A percentile compares a stretch with the other conserved stretches of the same genome.
These are phyloP conservation scores for Gossypium lobatum DNA, from an alignment of 441 rosid species.

Conservation along the genomic window DNA sequence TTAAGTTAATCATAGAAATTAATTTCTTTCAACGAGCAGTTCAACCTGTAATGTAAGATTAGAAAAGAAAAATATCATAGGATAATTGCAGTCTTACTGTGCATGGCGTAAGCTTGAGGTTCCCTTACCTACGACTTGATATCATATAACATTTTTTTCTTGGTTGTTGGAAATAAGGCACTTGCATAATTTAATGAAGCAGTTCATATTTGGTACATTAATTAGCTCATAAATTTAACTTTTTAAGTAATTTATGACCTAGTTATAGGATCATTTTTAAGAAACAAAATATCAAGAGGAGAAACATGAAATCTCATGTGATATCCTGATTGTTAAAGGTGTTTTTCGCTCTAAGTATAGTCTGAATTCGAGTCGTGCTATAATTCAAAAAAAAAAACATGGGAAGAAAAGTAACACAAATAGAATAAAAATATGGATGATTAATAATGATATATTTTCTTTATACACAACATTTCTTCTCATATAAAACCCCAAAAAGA, in stretches of 20 bases:
- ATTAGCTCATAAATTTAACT: not conserved
- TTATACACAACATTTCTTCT: not conserved
- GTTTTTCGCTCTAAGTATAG: fast-evolving
- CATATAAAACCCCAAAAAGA: not conserved
- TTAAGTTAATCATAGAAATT: not conserved
- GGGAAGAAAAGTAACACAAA: not conserved
- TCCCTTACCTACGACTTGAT: not conserved
- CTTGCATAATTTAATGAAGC: not conserved
- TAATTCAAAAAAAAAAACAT: not conserved
- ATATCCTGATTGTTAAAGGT: fast-evolving
- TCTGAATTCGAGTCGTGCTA: fast-evolving
- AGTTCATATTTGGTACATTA: not conserved
- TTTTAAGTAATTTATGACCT: too few relatives aligned
- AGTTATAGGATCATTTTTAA: too few relatives aligned
- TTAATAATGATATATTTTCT: not conserved
- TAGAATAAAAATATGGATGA: not conserved
- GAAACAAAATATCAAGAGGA: too few relatives aligned
- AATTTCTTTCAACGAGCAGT: not conserved
- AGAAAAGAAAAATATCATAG: not conserved
- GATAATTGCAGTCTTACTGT: not conserved
- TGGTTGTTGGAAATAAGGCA: not conserved
- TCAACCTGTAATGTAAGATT: not conserved
- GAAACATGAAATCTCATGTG: fast-evolving
- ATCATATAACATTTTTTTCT: not conserved
- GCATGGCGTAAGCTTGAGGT: slow-evolving; percentile 11